Base-by-base conservation (phyloP, 176 grass and related monocot species). In the Oryza australiensis region DNA sequence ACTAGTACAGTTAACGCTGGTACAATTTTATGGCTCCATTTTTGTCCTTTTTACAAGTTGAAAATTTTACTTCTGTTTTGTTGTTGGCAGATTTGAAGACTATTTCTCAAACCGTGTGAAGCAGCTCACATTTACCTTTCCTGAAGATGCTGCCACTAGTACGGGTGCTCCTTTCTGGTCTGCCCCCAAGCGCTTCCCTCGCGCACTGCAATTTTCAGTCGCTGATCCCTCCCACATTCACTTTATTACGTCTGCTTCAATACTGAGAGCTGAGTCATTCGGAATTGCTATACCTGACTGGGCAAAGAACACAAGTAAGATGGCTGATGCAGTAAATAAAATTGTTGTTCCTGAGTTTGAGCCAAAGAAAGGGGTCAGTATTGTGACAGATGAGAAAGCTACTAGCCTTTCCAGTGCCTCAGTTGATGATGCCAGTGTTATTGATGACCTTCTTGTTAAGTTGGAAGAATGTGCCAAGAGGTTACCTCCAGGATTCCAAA, bases 51-150 rank as follows among this genome's bases (percentile, higher is more conserved):
- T 18, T 29, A 59, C 59, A 83, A 66, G 59, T 57, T 83, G 24
- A 78, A 33, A 41, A 26, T 13, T 59, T 23, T 6, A 3, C 43
- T 48, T 73, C 13, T 40, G 40, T 24, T 72, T 12, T 18, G 32
- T 28, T 76, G 10, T 75, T 71, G 32, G 26, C 86, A 94, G 91
- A 84, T 97, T 94, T 86, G 94, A 97, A 77, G 91, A 91, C 76
- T 94, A 91, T 92, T 97, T 97, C 69, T 84, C 82, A 14, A 97
- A 94, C 57, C 75, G 89, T 28, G 84, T 97, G 74, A 97, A 97
- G 72, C 94, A 94, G 66, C 88, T 97, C n/a, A 94, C 91, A n/a
- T 94, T 89, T 79, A 94, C 89, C 23, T 89, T 94, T 74, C 94
- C 94, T 32, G 91, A 94, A 87, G 84, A 94, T 85, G 82, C 91